Conservation (phyloP, 2,329 filamentous ascomycete genomes). For the Paraphaeosphaeria sporulosa region DNA sequence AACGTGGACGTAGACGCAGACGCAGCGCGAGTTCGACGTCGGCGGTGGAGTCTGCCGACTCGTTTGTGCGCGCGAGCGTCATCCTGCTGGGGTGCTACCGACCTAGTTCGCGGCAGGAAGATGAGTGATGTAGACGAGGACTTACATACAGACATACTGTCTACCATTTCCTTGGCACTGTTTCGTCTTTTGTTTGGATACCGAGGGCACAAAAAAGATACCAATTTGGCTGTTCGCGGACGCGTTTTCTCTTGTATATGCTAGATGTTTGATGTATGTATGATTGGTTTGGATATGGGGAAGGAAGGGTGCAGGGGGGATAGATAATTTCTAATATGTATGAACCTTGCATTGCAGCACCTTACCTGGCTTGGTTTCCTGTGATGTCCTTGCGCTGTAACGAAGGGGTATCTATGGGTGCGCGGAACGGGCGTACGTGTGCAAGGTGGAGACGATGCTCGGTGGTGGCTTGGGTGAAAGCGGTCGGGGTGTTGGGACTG, state of each 20-base stretch:
- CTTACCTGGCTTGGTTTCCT: no score
- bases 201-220: conserved; percentile 10
- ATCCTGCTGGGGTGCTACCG: conserved; percentile 22
- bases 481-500: no score
- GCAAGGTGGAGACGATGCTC: no score
- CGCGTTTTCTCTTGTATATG: not conserved
- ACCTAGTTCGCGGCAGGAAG: no score
- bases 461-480: no score
- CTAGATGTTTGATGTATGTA: not conserved
- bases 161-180: not conserved
- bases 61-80: conserved; percentile 20
- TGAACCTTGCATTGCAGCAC: no score
- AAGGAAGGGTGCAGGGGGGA: not conserved
- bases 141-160: no score
- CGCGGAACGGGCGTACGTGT: no score
- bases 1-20: not conserved
- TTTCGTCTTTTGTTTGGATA: not conserved
- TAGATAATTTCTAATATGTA: not conserved
- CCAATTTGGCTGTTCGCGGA: conserved; percentile 1
- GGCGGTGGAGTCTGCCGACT: conserved; percentile 11
- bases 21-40: not conserved
- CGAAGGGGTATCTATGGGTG: no score
- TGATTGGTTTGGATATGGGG: not conserved
- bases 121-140: no score
- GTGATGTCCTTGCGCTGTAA: no score